Evolutionary conservation across 2,329 filamentous ascomycete genomes (phyloP).

Genomic region (Fulvia fulva): DNA sequence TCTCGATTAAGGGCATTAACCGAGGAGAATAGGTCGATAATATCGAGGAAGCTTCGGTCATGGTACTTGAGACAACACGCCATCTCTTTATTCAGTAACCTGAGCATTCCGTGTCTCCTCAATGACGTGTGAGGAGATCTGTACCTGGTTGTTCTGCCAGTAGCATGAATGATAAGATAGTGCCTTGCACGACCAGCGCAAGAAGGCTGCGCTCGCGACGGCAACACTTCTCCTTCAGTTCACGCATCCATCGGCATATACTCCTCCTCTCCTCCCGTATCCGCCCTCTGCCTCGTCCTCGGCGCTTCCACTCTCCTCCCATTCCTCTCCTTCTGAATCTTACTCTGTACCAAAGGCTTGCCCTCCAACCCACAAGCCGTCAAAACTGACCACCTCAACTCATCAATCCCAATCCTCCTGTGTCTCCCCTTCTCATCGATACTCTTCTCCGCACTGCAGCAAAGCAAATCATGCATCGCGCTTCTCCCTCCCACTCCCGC

Average conservation of each 20-base stretch:
- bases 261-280: not conserved
- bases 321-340: slow-evolving; percentile 4
- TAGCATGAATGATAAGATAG: not conserved
- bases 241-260: not conserved
- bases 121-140: not conserved
- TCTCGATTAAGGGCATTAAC: too few species aligned
- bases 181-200: too few species aligned
- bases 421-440: slow-evolving; percentile 45
- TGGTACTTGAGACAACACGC: not conserved
- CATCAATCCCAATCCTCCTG: slow-evolving; percentile 58
- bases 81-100: too few species aligned
- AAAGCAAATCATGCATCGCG: slow-evolving; percentile 57
- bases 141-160: slow-evolving; percentile 1
- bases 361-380: slow-evolving; percentile 56
- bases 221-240: not conserved
- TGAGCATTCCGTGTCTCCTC: not conserved
- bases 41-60: not conserved
- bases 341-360: slow-evolving; percentile 1
- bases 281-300: not conserved
- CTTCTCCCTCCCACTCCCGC: slow-evolving; percentile 33
- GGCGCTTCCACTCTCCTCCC: not conserved
- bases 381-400: slow-evolving; percentile 61
- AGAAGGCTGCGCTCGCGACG: too few species aligned
- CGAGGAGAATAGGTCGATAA: too few species aligned
- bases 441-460: slow-evolving; percentile 51